Evolutionary conservation across 225 moss, liverwort and hornwort genomes (phyloP).

Genomic region (Thuidium tamariscinum): DNA sequence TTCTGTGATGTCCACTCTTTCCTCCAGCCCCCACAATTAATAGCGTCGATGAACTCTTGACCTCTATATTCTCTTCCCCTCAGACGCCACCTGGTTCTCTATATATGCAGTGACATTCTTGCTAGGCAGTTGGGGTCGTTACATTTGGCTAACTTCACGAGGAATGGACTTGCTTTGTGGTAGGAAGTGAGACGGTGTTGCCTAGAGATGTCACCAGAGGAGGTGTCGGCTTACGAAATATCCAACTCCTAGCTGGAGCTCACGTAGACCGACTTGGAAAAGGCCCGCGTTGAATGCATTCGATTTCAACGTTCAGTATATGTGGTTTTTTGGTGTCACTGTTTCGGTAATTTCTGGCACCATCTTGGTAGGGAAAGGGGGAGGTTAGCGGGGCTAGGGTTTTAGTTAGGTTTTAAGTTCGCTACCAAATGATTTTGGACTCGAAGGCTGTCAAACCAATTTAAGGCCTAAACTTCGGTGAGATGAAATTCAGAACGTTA

Average conservation of each 20-base stretch:
- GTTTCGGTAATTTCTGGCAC: conserved; percentile 9
- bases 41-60: background rate
- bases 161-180: background rate
- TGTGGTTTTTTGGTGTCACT: conserved; percentile 13
- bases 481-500: background rate
- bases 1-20: background rate
- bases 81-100: background rate
- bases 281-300: background rate
- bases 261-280: background rate
- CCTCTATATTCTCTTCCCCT: background rate
- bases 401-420: conserved; percentile 2
- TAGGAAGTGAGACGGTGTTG: background rate
- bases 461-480: background rate
- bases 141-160: background rate
- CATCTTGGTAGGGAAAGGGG: background rate
- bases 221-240: background rate
- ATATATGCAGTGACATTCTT: background rate
- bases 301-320: conserved; percentile 1
- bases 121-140: conserved; percentile 14
- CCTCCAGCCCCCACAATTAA: background rate
- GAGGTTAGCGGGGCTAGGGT: background rate
- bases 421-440: background rate
- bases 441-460: background rate
- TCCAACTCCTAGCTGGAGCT: conserved; percentile 1
- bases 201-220: background rate